Percentiles rank a stretch among this genome's conserved stretches.
phyloP scores from a whole-genome alignment of 1,284 basidiomycete genomes.

The Tylopilus sp. region DNA sequence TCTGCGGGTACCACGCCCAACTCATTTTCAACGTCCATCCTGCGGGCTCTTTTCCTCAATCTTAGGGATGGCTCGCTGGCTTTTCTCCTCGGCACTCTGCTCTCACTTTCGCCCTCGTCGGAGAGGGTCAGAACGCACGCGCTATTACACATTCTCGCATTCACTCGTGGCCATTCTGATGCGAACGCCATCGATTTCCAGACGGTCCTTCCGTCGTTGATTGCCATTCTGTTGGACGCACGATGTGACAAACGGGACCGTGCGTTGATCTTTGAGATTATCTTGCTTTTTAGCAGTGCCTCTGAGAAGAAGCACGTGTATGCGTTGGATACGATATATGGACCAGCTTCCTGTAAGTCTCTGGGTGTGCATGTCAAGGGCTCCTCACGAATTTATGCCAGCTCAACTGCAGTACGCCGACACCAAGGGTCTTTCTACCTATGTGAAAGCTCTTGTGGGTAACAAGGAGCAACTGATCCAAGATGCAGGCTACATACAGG shows the following conservation, averaged over 20 bases:
- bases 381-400: slow-evolving; percentile 28
- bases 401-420: slow-evolving; percentile 78
- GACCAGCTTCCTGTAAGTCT: slow-evolving; percentile 55
- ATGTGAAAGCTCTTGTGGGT: slow-evolving; percentile 56
- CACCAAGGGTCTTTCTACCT: slow-evolving; percentile 64
- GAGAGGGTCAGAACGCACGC: slow-evolving; percentile 43
- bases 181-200: slow-evolving; percentile 78
- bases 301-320: slow-evolving; percentile 59
- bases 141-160: slow-evolving; percentile 67
- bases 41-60: slow-evolving; percentile 64
- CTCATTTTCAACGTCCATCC: slow-evolving; percentile 51
- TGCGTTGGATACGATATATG: slow-evolving; percentile 82
- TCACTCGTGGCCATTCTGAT: slow-evolving; percentile 69
- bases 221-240: slow-evolving; percentile 60
- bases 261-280: slow-evolving; percentile 59
- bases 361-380: not conserved
- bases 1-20: slow-evolving; percentile 37
- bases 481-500: slow-evolving; percentile 61
- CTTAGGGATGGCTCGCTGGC: slow-evolving; percentile 72
- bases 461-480: slow-evolving; percentile 63
- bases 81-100: slow-evolving; percentile 79
- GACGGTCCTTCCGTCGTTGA: slow-evolving; percentile 73
- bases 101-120: slow-evolving; percentile 25
- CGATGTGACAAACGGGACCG: slow-evolving; percentile 62
- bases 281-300: slow-evolving; percentile 48